Percentiles rank a stretch among this genome's conserved stretches.
phyloP scores from a whole-genome alignment of 345 rosid genomes.

The Hypericum androsaemum region DNA sequence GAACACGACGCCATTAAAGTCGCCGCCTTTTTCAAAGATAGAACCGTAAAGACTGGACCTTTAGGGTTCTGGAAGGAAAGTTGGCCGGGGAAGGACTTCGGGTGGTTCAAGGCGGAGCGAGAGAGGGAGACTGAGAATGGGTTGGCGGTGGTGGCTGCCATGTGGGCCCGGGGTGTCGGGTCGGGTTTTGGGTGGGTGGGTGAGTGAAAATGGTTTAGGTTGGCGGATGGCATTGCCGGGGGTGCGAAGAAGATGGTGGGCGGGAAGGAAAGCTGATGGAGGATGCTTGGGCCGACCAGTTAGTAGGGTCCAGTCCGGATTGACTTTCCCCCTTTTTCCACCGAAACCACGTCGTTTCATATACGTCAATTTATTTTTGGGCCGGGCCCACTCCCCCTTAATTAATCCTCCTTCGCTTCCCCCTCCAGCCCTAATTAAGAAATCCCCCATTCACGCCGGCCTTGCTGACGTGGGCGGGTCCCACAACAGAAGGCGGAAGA shows the following conservation, averaged over 20 bases:
- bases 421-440: too few species aligned
- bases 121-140: slow-evolving; percentile 41
- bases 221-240: slow-evolving; percentile 2
- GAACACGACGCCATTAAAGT: slow-evolving; percentile 19
- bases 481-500: too few species aligned
- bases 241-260: slow-evolving; percentile 8
- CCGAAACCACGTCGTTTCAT: too few species aligned
- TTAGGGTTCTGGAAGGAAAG: slow-evolving; percentile 21
- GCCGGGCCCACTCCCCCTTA: too few species aligned
- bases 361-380: too few species aligned
- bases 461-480: too few species aligned
- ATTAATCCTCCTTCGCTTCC: too few species aligned
- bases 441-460: too few species aligned
- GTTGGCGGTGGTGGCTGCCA: slow-evolving; percentile 29
- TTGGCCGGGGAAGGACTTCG: slow-evolving; percentile 13
- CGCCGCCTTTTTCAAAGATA: slow-evolving; percentile 21
- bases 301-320: too few species aligned
- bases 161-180: slow-evolving; percentile 27
- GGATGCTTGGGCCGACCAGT: too few species aligned
- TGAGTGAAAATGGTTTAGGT: slow-evolving; percentile 1
- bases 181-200: slow-evolving; percentile 2
- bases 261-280: too few species aligned
- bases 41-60: slow-evolving; percentile 13
- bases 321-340: too few species aligned
- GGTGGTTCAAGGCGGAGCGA: slow-evolving; percentile 4